phyloP scores from a whole-genome alignment of 805 yeast species.

The Yamadazyma kitorensis region DNA sequence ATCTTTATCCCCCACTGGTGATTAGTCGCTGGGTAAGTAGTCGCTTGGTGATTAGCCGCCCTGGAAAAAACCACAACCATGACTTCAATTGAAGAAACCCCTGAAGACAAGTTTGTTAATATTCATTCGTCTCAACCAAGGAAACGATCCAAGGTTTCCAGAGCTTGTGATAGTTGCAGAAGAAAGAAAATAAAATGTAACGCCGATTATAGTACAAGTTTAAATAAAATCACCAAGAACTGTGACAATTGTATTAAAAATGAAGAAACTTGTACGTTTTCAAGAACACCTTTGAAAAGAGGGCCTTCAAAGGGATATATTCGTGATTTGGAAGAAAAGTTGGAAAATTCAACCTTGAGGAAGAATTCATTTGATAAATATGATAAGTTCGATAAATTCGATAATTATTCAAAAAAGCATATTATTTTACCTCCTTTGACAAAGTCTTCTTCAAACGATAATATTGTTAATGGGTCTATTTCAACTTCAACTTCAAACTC shows the following conservation, averaged over 20 bases:
- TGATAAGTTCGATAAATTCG: background rate
- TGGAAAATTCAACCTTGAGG: slow-evolving; percentile 18
- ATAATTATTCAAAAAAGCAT: background rate
- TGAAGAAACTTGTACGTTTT: slow-evolving; percentile 62
- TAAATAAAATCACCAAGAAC: slow-evolving; percentile 45
- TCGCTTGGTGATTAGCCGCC: no score
- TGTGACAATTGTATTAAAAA: slow-evolving; percentile 65
- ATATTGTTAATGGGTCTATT: slow-evolving; percentile 31
- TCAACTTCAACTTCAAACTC: slow-evolving; percentile 5
- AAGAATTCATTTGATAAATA: no score
- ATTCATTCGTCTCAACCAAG: slow-evolving; percentile 27
- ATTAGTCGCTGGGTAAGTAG: no score
- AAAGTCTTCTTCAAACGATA: slow-evolving; percentile 7
- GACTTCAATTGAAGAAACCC: no score
- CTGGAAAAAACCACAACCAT: no score
- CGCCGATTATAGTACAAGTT: slow-evolving; percentile 47
- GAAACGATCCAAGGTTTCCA: slow-evolving; percentile 67
- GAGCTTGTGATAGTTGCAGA: slow-evolving; percentile 82
- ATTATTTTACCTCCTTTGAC: background rate
- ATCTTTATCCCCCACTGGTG: no score
- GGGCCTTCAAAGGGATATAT: slow-evolving; percentile 77
- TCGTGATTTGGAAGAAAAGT: slow-evolving; percentile 39
- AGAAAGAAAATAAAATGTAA: slow-evolving; percentile 72
- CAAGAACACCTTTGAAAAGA: slow-evolving; percentile 69
- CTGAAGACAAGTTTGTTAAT: no score